Conservation (phyloP, 1,284 basidiomycete species). For the Sporisorium graminicola region DNA sequence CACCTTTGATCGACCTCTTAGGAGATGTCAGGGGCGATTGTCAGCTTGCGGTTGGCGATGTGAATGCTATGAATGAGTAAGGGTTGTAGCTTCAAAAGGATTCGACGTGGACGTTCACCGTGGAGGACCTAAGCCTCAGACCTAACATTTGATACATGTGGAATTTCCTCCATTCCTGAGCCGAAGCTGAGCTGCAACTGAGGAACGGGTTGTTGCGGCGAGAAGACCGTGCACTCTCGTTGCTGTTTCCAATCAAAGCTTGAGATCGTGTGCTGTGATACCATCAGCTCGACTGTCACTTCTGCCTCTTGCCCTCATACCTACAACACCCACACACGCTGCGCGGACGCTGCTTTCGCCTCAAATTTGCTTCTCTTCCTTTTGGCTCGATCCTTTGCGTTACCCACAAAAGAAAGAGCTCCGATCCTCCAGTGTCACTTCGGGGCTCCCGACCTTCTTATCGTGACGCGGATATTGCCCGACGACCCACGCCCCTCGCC, state of each 20-base stretch:
- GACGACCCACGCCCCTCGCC: neutral
- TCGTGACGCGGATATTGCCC: neutral
- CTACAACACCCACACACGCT: neutral
- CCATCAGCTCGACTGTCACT: neutral
- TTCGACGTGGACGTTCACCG: neutral
- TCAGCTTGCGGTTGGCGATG: neutral
- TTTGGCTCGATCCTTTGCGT: neutral
- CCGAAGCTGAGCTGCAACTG: slow-evolving; percentile 2
- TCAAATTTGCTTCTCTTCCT: neutral
- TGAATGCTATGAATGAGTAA: neutral
- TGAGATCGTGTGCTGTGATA: neutral
- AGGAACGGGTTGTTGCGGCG: neutral
- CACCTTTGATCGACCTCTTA: neutral
- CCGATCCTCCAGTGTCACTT: neutral
- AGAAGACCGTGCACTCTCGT: neutral
- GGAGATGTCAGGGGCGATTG: neutral
- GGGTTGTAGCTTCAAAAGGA: neutral
- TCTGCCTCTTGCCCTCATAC: neutral
- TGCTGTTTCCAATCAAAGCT: neutral
- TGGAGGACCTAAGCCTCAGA: too few relatives aligned
- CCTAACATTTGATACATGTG: too few relatives aligned
- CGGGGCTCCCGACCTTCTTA: slow-evolving; percentile 1
- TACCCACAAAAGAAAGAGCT: neutral
- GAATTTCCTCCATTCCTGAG: too few relatives aligned
- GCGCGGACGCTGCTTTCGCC: neutral